Evolutionary conservation across 1,284 basidiomycete genomes (phyloP).

Genomic region (Papiliotrema fonsecae): DNA sequence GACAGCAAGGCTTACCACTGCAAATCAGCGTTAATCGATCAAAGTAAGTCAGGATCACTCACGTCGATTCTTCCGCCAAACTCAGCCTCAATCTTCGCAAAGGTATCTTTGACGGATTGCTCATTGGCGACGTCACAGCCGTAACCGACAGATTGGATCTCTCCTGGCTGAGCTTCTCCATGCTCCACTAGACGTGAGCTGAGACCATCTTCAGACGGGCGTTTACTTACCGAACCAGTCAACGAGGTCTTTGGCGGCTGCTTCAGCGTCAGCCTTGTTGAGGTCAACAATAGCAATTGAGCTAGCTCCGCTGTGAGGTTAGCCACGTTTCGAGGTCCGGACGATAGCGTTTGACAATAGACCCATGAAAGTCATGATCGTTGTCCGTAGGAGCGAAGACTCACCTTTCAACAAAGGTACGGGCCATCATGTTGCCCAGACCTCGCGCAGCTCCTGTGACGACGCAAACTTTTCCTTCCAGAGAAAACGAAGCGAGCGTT

Average conservation of each 20-base stretch:
- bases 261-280: constrained; percentile 64
- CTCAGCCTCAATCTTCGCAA: constrained; percentile 59
- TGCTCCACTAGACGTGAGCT: constrained; percentile 52
- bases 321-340: background rate
- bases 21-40: background rate
- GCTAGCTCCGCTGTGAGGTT: constrained; percentile 66
- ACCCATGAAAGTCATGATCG: no score
- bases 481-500: constrained; percentile 40
- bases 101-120: constrained; percentile 67
- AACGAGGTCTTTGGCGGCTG: constrained; percentile 69
- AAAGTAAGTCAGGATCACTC: constrained; percentile 3
- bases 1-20: background rate
- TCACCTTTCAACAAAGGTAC: constrained; percentile 79
- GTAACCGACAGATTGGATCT: constrained; percentile 68
- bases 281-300: constrained; percentile 80
- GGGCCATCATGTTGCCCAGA: constrained; percentile 80
- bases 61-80: constrained; percentile 75
- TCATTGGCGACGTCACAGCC: constrained; percentile 88
- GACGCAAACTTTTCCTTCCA: constrained; percentile 68
- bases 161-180: constrained; percentile 57
- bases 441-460: constrained; percentile 93
- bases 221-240: constrained; percentile 52
- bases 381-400: constrained; percentile 46
- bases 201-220: background rate
- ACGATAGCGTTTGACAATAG: no score